Conservation (phyloP, 495 filamentous ascomycete genomes). For the Paragyromitra xinjiangensis region DNA sequence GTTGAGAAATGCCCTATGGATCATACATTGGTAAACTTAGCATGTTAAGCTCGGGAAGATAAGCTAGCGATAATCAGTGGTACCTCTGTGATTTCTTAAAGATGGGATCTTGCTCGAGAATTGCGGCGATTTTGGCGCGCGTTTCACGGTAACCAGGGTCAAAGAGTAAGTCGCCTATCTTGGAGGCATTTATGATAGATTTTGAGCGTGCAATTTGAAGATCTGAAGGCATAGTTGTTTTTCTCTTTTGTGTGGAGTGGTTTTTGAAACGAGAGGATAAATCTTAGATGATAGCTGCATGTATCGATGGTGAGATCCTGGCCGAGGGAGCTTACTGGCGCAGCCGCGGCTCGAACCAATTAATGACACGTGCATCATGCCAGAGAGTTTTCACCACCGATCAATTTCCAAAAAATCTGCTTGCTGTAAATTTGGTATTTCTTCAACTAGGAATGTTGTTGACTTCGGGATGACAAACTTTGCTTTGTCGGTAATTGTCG, state of each 20-base stretch:
- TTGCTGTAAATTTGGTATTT: too few relatives aligned
- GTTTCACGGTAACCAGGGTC: conserved; percentile 43
- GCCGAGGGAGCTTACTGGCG: too few relatives aligned
- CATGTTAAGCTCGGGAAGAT: background rate
- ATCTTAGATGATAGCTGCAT: too few relatives aligned
- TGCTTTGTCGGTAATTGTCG: too few relatives aligned
- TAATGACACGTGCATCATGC: too few relatives aligned
- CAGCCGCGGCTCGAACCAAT: too few relatives aligned
- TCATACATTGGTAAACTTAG: background rate
- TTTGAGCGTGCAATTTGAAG: conserved; percentile 50
- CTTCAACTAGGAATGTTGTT: too few relatives aligned
- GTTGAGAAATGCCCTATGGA: conserved; percentile 47
- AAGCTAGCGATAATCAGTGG: background rate
- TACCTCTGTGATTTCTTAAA: conserved; percentile 45
- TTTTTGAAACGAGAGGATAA: background rate
- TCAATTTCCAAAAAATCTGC: too few relatives aligned
- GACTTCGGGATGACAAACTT: too few relatives aligned
- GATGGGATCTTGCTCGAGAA: conserved; percentile 46
- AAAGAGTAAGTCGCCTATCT: conserved; percentile 49
- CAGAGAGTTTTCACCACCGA: too few relatives aligned
- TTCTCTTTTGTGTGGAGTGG: background rate
- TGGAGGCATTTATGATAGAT: conserved; percentile 36
- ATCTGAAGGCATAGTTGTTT: conserved; percentile 47
- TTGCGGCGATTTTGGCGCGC: conserved; percentile 39
- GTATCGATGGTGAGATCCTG: too few relatives aligned